A percentile compares a stretch with the other conserved stretches of the same genome.
These are phyloP conservation scores for Lactarius akahatsu DNA, from an alignment of 768 basidiomycete genomes.

Conservation along the genomic window DNA sequence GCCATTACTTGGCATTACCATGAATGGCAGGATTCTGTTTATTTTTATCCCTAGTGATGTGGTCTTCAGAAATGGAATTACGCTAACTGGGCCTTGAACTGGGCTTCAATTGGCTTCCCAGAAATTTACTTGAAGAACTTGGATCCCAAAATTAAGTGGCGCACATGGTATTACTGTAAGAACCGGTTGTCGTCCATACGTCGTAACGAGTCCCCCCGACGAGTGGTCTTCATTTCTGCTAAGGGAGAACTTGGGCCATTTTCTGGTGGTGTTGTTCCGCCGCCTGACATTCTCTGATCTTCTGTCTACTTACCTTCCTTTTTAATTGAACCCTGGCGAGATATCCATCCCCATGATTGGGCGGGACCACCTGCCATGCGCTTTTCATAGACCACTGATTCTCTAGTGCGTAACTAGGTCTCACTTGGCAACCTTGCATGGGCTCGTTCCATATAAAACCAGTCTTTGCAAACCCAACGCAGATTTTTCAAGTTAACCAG, in stretches of 20 bases:
- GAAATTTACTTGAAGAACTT: too few relatives aligned
- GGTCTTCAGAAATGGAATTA: background rate
- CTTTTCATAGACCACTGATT: background rate
- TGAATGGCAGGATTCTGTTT: too few relatives aligned
- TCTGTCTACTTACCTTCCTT: background rate
- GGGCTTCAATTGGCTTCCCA: too few relatives aligned
- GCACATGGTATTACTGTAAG: too few relatives aligned
- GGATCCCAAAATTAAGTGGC: background rate
- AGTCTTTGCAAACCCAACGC: background rate
- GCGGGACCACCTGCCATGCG: background rate
- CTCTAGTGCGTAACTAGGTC: constrained; percentile 10
- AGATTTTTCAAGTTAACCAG: background rate
- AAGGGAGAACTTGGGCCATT: background rate
- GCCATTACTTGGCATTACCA: too few relatives aligned
- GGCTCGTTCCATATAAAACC: background rate
- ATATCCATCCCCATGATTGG: background rate
- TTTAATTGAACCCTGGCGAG: background rate
- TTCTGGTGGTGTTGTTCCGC: background rate
- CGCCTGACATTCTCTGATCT: background rate
- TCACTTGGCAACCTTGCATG: background rate
- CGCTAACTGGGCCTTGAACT: too few relatives aligned
- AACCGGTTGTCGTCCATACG: background rate
- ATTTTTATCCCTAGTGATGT: background rate
- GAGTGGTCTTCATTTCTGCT: background rate
- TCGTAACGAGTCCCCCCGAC: background rate